phyloP scores from a whole-genome alignment of 805 yeast genomes.

The Saccharomycopsis capsularis region DNA sequence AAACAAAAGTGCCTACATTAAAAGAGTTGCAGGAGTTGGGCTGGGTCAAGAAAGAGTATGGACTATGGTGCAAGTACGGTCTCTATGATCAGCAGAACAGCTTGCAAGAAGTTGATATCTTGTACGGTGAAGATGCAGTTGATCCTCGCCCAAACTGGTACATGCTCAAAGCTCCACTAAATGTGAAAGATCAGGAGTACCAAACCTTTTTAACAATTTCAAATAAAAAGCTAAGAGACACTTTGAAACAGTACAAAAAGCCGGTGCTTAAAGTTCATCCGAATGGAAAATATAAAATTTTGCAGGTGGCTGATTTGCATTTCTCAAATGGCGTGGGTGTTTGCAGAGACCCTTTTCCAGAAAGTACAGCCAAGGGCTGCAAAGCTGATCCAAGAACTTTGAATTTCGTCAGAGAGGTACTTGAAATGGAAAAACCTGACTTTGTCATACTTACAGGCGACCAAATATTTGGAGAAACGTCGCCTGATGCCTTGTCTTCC shows the following conservation, averaged over 20 bases:
- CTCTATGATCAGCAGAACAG: constrained; percentile 31
- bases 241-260: constrained; percentile 6
- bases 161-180: constrained; percentile 27
- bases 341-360: constrained; percentile 71
- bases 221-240: constrained; percentile 5
- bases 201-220: constrained; percentile 13
- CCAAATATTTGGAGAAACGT: constrained; percentile 73
- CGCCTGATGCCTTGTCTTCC: constrained; percentile 79
- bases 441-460: constrained; percentile 86
- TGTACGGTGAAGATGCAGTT: constrained; percentile 56
- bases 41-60: constrained; percentile 28
- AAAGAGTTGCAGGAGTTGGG: constrained; percentile 13
- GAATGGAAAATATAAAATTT: constrained; percentile 58
- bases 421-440: constrained; percentile 77
- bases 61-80: constrained; percentile 58
- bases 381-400: constrained; percentile 72
- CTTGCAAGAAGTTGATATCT: constrained; percentile 49
- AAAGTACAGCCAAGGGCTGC: constrained; percentile 42
- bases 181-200: constrained; percentile 19
- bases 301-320: constrained; percentile 90
- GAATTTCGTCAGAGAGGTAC: constrained; percentile 49
- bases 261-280: constrained; percentile 33
- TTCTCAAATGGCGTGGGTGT: constrained; percentile 76
- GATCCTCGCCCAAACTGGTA: constrained; percentile 68
- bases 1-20: constrained; percentile 4